Conservation (phyloP, 2,329 filamentous ascomycete genomes). For the Colletotrichum incanum region DNA sequence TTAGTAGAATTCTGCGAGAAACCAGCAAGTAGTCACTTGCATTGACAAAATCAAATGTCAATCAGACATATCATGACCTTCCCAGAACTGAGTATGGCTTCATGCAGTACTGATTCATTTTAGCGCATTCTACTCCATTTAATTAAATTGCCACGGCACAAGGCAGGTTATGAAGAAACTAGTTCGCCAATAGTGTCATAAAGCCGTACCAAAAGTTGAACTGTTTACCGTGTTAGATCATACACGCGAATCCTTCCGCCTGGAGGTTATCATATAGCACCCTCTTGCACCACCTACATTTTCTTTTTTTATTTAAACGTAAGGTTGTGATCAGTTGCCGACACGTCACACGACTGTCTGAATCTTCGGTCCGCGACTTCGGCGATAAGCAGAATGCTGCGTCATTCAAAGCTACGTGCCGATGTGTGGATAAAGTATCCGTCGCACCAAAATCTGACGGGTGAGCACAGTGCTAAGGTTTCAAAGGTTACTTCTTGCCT, state of each 20-base stretch:
- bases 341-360: too few species aligned
- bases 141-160: too few species aligned
- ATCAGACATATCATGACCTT: background rate
- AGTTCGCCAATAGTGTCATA: too few species aligned
- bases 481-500: background rate
- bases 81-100: background rate
- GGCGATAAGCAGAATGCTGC: background rate
- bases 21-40: background rate
- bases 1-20: rapidly evolving
- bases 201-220: background rate
- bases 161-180: too few species aligned
- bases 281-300: too few species aligned
- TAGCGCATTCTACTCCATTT: too few species aligned
- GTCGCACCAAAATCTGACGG: background rate
- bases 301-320: too few species aligned
- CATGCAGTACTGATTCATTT: background rate
- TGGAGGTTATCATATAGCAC: too few species aligned
- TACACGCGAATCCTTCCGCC: too few species aligned
- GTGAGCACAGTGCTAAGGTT: background rate
- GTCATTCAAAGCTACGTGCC: too few species aligned
- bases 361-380: background rate
- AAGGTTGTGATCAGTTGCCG: too few species aligned
- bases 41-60: background rate
- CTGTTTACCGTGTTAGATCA: too few species aligned
- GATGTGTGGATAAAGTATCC: background rate